Evolutionary conservation across 78 protist genomes (phyloP).

Genomic region (Dictyostelium purpureum): DNA sequence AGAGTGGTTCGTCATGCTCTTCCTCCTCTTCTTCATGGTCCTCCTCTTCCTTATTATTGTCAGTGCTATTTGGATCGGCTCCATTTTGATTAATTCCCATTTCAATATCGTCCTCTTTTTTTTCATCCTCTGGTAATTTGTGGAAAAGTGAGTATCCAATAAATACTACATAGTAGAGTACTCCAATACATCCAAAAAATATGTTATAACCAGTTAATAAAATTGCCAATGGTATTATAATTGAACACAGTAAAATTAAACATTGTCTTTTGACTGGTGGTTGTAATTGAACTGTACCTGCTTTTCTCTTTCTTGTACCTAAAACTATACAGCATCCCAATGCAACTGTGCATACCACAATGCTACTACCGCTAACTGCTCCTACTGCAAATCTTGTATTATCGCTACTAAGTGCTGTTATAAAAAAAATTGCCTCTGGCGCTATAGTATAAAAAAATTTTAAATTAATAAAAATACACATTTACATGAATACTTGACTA

Average conservation of each 20-base stretch:
- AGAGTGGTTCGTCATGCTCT: conserved; percentile 80
- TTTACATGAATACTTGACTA: not conserved
- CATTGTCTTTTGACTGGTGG: conserved; percentile 85
- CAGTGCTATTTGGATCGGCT: not conserved
- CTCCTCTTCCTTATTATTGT: not conserved
- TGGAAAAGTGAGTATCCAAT: conserved; percentile 61
- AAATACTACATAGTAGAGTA: conserved; percentile 51
- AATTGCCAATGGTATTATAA: conserved; percentile 13
- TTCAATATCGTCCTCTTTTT: conserved; percentile 61
- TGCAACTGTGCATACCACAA: conserved; percentile 88
- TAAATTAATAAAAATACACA: not conserved
- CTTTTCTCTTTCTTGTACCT: conserved; percentile 70
- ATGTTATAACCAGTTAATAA: conserved; percentile 53
- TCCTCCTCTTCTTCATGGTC: conserved; percentile 62
- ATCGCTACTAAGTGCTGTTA: conserved; percentile 76
- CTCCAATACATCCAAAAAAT: conserved; percentile 63
- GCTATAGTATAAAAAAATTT: not conserved
- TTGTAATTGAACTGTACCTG: conserved; percentile 50
- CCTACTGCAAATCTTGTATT: conserved; percentile 86
- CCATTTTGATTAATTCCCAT: conserved; percentile 4
- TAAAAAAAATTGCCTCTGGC: conserved; percentile 85
- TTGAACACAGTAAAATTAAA: conserved; percentile 54
- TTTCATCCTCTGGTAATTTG: conserved; percentile 57
- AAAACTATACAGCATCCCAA: conserved; percentile 74
- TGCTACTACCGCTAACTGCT: conserved; percentile 84